Percentiles rank a stretch among this genome's conserved stretches.
Conservation (phyloP, 129 eudicot genomes). For the Cynara cardunculus region DNA sequence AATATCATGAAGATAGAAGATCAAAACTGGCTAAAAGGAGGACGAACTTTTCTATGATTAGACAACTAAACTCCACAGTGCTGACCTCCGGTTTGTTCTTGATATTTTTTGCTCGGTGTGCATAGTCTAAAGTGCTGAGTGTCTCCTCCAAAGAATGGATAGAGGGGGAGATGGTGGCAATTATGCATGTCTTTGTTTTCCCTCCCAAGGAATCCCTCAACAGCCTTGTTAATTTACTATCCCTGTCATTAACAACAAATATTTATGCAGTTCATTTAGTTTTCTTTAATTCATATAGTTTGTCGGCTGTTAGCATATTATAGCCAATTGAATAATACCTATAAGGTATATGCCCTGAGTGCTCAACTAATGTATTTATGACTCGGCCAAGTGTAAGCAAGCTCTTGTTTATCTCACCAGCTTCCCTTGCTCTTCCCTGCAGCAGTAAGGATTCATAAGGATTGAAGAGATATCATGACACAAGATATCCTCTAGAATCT, state of each 20-base stretch:
- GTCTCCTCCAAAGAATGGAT: constrained; percentile 89
- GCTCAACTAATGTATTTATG: constrained; percentile 93
- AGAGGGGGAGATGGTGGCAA: constrained; percentile 95
- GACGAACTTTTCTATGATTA: neutral
- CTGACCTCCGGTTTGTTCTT: constrained; percentile 98
- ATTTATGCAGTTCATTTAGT: neutral
- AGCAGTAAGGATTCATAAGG: neutral
- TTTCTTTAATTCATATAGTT: neutral
- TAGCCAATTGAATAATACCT: constrained; percentile 43
- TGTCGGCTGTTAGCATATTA: neutral
- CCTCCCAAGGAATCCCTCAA: constrained; percentile 99
- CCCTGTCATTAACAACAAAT: constrained; percentile 43
- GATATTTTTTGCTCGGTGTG: constrained; percentile 94
- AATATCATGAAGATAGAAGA: constrained; percentile 5
- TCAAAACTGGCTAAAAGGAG: neutral
- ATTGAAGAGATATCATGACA: neutral
- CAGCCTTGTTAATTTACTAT: constrained; percentile 91
- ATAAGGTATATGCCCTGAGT: constrained; percentile 94
- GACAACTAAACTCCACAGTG: neutral
- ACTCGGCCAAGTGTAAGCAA: constrained; percentile 97
- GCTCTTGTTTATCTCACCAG: constrained; percentile 98
- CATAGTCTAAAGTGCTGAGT: constrained; percentile 93
- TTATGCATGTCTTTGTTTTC: constrained; percentile 95
- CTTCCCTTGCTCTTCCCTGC: constrained; percentile 99
- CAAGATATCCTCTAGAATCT: neutral